Evolutionary conservation across 805 yeast species (phyloP), one percentile per base, ranked within the genome.

Genomic region (Candida qinlingensis): DNA sequence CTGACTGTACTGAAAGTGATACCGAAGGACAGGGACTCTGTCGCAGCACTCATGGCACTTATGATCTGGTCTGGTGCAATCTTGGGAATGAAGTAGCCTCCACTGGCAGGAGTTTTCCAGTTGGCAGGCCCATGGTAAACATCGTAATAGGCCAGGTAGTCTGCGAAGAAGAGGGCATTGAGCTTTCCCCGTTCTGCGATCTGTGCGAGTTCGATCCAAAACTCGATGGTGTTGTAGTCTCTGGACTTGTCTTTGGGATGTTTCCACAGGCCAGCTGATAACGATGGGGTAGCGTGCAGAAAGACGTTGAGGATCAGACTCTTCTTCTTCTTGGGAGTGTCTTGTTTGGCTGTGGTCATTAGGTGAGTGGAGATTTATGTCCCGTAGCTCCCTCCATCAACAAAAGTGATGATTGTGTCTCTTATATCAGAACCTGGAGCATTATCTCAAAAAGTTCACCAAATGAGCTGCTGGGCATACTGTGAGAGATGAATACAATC

Each of bases 1-100:
- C 71, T 65, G 29, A 74, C 64, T 4, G 77, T 73, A 25, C 72
- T 63, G 45, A 68, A 69, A 2, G 77, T 73, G 38, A 72, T 55
- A 6, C 74, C 77, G 53, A 73, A 71, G 3, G 68, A 52, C 34
- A 73, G 48, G 29, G 66, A 66, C 45, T 66, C 55, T 3, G 77
- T 73, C 6, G 68, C 74, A 4, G 68, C 66, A 12, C 75, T 72
- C 71, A 72, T 63, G 19, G 62, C 62, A 28, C 65, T 52, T 13
- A 68, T 59, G 12, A 62, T 56, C n/a, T 66, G 62, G 46, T 65
- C 62, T 7, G 72, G 72, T 34, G 67, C 71, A 39, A 58, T 53
- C 4, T 62, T 62, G 3, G 72, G 72, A 53, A 63, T 61, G 37
- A 51, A 54, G 25, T 53, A 47, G 4, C 64, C 65, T 10, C 54